Percentiles rank a stretch among this genome's conserved stretches.
Conservation (phyloP, 2,329 filamentous ascomycete species). For the Aureobasidium sp. region DNA sequence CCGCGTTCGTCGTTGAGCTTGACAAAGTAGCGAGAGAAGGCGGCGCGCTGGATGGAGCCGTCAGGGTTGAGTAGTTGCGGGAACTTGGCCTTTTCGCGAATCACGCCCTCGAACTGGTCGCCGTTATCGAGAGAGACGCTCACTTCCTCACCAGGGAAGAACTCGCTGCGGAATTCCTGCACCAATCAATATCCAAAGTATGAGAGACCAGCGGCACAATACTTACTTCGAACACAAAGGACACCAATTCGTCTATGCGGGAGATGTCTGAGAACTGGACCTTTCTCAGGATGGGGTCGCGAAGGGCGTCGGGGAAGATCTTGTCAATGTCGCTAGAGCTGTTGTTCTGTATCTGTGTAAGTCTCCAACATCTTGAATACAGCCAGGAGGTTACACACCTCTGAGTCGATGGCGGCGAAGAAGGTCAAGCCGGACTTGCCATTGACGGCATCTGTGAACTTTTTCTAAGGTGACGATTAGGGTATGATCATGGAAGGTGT, state of each 20-base stretch:
- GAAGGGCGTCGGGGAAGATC: constrained; percentile 82
- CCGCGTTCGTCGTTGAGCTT: constrained; percentile 55
- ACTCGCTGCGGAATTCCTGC: constrained; percentile 73
- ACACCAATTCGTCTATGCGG: constrained; percentile 70
- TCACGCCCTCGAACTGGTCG: constrained; percentile 61
- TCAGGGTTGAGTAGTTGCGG: constrained; percentile 51
- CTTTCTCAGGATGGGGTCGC: constrained; percentile 79
- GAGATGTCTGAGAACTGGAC: constrained; percentile 87
- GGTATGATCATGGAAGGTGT: constrained; percentile 8
- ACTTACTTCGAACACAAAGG: constrained; percentile 50
- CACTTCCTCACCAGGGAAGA: constrained; percentile 81
- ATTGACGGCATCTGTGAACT: constrained; percentile 93
- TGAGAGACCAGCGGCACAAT: neutral
- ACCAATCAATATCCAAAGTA: constrained; percentile 13
- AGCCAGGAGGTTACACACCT: constrained; percentile 22
- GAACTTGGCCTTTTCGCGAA: constrained; percentile 79
- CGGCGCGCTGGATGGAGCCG: constrained; percentile 56
- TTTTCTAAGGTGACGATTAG: constrained; percentile 47
- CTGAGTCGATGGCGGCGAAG: constrained; percentile 65
- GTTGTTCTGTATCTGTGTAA: constrained; percentile 31
- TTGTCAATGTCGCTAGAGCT: constrained; percentile 85
- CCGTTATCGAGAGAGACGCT: constrained; percentile 61
- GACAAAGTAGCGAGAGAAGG: constrained; percentile 73
- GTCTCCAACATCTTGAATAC: constrained; percentile 6
- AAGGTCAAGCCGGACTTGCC: constrained; percentile 86